Evolutionary conservation across 1,284 basidiomycete species (phyloP).

Genomic region (Pseudozyma thailandica): DNA sequence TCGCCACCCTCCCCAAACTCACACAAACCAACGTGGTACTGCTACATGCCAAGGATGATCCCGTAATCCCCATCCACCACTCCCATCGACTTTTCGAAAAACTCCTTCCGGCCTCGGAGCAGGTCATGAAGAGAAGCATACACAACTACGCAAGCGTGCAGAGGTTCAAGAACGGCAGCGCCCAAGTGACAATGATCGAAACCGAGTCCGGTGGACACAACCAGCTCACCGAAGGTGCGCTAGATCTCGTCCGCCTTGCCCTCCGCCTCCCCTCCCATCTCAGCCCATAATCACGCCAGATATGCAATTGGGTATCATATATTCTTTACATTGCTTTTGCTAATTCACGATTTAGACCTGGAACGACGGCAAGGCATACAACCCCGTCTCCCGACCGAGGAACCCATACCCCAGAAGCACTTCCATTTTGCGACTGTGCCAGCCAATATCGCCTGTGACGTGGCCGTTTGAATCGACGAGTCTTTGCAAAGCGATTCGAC

Average conservation of each 20-base stretch:
- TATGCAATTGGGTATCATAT: not conserved
- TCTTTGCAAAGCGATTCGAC: constrained; percentile 76
- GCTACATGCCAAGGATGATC: constrained; percentile 82
- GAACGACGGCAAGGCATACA: constrained; percentile 74
- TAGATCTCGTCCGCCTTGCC: constrained; percentile 40
- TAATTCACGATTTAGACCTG: constrained; percentile 39
- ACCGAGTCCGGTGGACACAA: constrained; percentile 54
- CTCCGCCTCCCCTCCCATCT: constrained; percentile 23
- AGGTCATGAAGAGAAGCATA: constrained; percentile 11
- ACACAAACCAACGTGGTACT: constrained; percentile 75
- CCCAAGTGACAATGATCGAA: constrained; percentile 38
- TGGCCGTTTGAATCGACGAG: constrained; percentile 86
- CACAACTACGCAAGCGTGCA: constrained; percentile 21
- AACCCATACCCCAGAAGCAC: constrained; percentile 88
- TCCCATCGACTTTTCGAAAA: constrained; percentile 64
- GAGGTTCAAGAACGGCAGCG: constrained; percentile 10
- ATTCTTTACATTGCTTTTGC: not conserved
- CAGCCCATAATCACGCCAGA: not conserved
- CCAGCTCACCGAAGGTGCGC: constrained; percentile 44
- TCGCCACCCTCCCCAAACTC: constrained; percentile 24
- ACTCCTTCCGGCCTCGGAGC: not conserved
- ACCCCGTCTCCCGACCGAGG: constrained; percentile 87
- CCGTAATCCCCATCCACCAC: constrained; percentile 81
- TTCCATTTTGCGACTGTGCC: constrained; percentile 98
- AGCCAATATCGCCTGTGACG: constrained; percentile 87